Conservation (phyloP, 1,284 basidiomycete species). For the Apiotrichum porosum region DNA sequence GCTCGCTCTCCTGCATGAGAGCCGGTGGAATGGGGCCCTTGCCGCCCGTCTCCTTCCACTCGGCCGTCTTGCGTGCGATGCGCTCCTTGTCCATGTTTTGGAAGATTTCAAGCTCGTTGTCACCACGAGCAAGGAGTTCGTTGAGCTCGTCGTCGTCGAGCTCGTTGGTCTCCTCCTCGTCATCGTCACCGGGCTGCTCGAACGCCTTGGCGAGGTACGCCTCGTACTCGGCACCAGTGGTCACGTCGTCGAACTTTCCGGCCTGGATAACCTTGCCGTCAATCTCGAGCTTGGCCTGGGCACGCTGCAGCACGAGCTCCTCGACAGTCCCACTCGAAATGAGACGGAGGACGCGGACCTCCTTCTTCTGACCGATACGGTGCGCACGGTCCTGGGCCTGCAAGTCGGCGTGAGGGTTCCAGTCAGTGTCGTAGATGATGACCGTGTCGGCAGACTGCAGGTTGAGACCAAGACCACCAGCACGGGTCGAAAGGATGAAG, state of each 20-base stretch:
- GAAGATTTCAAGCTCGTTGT: constrained; percentile 75
- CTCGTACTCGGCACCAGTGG: constrained; percentile 95
- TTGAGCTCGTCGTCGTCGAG: constrained; percentile 98
- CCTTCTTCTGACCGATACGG: constrained; percentile 99
- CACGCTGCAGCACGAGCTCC: constrained; percentile 92
- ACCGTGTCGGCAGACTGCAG: constrained; percentile 98
- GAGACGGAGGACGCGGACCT: constrained; percentile 91
- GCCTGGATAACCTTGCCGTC: constrained; percentile 99
- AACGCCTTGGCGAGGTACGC: constrained; percentile 72
- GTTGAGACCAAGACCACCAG: constrained; percentile 96
- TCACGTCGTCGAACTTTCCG: constrained; percentile 98
- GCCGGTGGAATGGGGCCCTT: constrained; percentile 71
- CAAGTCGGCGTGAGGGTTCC: constrained; percentile 96
- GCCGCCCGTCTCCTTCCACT: constrained; percentile 71
- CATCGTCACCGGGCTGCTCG: constrained; percentile 64
- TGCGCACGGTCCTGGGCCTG: constrained; percentile 81
- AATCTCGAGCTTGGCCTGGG: constrained; percentile 94
- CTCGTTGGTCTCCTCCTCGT: constrained; percentile 87
- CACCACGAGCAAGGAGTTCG: constrained; percentile 80
- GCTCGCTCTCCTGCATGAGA: constrained; percentile 82
- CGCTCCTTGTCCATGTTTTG: constrained; percentile 79
- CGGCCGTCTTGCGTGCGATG: constrained; percentile 62
- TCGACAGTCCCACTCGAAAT: constrained; percentile 98
- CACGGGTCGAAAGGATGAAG: constrained; percentile 94
- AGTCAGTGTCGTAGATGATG: constrained; percentile 72